Evolutionary conservation across 2,329 filamentous ascomycete genomes (phyloP), one percentile per base, ranked within the genome.

Genomic region (Emmonsia crescens): DNA sequence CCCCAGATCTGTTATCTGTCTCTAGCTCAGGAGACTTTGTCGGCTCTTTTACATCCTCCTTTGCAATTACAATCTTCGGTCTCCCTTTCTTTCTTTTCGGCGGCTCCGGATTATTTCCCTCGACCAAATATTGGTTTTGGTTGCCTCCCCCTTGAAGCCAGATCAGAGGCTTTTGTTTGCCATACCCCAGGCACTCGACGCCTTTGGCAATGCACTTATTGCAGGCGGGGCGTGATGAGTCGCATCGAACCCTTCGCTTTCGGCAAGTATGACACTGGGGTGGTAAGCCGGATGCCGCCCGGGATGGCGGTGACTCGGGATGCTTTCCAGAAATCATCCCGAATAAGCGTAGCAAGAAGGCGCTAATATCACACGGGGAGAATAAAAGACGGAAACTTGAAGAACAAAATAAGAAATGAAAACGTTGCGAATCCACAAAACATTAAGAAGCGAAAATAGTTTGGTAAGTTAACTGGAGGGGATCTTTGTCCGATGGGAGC

Each of bases 111-210:
- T 52, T 58, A 27, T 31, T 48, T 14, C 51, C 62, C 31, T 44
- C 60, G 14, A 21, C 36, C 36, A 64, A 44, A 36, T 57, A 60
- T 19, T 52, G 48, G 38, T 63, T 65, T 52, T 65, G 63, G 42
- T 62, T 54, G 5, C 64, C 63, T 33, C 56, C 63, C 40, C 56
- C 60, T 79, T 68, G 81, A 66, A 82, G 82, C 66, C 69, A 72
- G 14, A 80, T 78, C 3, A 75, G 68, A 1, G 80, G 81, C 33
- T 62, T 64, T 29, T 81, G 81, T 68, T 83, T 61, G 9, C 58
- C 60, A 60, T 67, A 67, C 19, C 64, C 64, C 16, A 59, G 61
- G 36, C 66, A 67, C 33, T 64, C 48, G 24, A 67, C 21, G 19
- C 63, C 63, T 52, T 61, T 64, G 24, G 57, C 40, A 14, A 27